Conservation (phyloP, 768 basidiomycete species). For the Suillus tomentosus region DNA sequence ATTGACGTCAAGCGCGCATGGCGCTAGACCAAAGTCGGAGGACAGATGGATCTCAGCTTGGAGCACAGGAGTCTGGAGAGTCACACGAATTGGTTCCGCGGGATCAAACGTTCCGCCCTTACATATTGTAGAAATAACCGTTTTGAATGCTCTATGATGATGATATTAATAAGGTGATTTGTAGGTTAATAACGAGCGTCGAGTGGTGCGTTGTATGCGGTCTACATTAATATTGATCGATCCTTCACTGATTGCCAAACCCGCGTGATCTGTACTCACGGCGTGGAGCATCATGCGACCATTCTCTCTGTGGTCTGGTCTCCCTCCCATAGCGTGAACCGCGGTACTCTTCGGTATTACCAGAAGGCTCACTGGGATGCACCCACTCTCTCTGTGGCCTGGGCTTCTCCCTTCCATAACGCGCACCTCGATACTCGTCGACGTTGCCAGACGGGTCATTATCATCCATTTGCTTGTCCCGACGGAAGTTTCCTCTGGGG, state of each 20-base stretch:
- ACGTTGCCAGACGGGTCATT: background rate
- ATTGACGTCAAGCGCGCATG: no score
- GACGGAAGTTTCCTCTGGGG: background rate
- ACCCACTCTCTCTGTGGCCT: background rate
- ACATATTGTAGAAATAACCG: no score
- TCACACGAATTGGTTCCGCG: no score
- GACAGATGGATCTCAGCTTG: no score
- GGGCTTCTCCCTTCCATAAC: constrained; percentile 5
- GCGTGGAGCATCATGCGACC: background rate
- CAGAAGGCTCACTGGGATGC: constrained; percentile 4
- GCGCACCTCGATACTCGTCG: constrained; percentile 12
- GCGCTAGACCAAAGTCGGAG: no score
- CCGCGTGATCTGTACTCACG: background rate
- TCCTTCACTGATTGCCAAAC: background rate
- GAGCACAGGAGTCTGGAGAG: no score
- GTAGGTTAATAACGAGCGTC: constrained; percentile 7
- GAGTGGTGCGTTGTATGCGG: constrained; percentile 7
- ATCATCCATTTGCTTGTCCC: background rate
- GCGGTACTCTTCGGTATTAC: background rate
- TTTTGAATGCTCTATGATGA: constrained; percentile 5
- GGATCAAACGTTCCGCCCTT: no score
- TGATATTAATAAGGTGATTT: constrained; percentile 1
- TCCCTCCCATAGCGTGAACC: constrained; percentile 9
- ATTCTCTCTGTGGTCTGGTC: background rate
- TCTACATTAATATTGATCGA: background rate